Evolutionary conservation across 805 yeast species (phyloP).

Genomic region (Saturnispora halmiae): DNA sequence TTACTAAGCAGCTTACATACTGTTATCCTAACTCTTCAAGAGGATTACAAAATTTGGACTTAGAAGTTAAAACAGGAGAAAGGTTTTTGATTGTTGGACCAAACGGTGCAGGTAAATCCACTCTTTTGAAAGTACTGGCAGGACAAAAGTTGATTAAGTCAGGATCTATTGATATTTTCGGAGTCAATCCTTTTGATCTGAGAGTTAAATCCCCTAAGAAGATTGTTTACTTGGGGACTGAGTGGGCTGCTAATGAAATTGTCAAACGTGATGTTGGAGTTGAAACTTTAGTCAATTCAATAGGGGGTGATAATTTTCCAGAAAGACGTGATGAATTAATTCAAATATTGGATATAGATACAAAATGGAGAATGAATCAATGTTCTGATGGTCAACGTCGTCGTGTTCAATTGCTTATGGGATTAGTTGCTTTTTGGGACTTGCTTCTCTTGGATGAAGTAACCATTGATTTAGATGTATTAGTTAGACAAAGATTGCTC

Average conservation of each 20-base stretch:
- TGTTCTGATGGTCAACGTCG: constrained; percentile 94
- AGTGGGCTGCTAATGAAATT: constrained; percentile 90
- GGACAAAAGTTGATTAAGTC: constrained; percentile 80
- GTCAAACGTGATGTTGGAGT: constrained; percentile 91
- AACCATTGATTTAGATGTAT: constrained; percentile 91
- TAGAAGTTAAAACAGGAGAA: constrained; percentile 60
- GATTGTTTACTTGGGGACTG: constrained; percentile 82
- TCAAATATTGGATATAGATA: constrained; percentile 73
- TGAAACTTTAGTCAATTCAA: constrained; percentile 60
- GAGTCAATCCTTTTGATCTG: constrained; percentile 68
- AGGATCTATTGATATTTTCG: constrained; percentile 67
- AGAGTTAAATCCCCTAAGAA: constrained; percentile 11
- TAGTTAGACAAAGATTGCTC: constrained; percentile 71
- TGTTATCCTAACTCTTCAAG: constrained; percentile 49
- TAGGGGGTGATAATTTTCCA: constrained; percentile 66
- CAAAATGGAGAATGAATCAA: constrained; percentile 85
- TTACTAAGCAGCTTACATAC: constrained; percentile 57
- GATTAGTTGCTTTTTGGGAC: constrained; percentile 84
- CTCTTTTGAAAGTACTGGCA: constrained; percentile 72
- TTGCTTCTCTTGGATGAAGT: constrained; percentile 88
- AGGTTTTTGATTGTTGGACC: constrained; percentile 83
- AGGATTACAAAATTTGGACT: constrained; percentile 57
- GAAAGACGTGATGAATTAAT: constrained; percentile 73
- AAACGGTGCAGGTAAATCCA: constrained; percentile 96
- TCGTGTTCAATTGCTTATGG: constrained; percentile 91